phyloP scores from a whole-genome alignment of 768 basidiomycete genomes.

The Russula earlei region DNA sequence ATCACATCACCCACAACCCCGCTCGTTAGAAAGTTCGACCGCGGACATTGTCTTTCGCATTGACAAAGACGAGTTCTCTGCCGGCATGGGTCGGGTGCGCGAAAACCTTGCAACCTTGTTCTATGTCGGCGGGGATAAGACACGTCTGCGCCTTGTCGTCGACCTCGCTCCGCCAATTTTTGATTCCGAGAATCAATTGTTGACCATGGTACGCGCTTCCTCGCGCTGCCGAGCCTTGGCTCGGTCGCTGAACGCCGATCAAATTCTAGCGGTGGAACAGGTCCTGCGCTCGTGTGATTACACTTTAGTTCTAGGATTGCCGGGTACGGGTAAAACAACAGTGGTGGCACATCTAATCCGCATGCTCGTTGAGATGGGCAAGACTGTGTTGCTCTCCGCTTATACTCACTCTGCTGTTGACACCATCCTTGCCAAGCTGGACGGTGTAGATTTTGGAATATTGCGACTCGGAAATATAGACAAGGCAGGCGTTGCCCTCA shows the following conservation, averaged over 20 bases:
- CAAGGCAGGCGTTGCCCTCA: constrained; percentile 46
- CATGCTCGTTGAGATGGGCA: constrained; percentile 66
- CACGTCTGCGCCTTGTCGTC: constrained; percentile 67
- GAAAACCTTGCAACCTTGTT: constrained; percentile 88
- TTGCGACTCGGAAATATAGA: constrained; percentile 84
- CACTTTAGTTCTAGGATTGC: constrained; percentile 92
- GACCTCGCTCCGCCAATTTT: constrained; percentile 69
- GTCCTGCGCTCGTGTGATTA: constrained; percentile 81
- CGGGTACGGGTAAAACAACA: constrained; percentile 96
- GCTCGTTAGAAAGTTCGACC: constrained; percentile 20
- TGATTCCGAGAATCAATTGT: constrained; percentile 24
- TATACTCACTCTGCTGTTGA: constrained; percentile 99
- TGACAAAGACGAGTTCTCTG: constrained; percentile 87
- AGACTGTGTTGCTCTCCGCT: constrained; percentile 80
- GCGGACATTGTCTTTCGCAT: constrained; percentile 56
- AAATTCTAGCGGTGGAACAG: constrained; percentile 60
- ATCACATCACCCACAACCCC: constrained; percentile 25
- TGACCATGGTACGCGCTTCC: constrained; percentile 9
- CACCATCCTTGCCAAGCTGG: constrained; percentile 83
- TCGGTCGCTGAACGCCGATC: constrained; percentile 56
- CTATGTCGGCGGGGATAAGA: constrained; percentile 63
- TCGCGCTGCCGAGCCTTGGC: constrained; percentile 6
- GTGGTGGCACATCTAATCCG: constrained; percentile 85
- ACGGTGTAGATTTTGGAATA: constrained; percentile 55
- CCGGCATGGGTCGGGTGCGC: constrained; percentile 80